A percentile compares a stretch with the other conserved stretches of the same genome.
Evolutionary conservation across 306 rosid genomes (phyloP).

Genomic region (Cicer judaicum): DNA sequence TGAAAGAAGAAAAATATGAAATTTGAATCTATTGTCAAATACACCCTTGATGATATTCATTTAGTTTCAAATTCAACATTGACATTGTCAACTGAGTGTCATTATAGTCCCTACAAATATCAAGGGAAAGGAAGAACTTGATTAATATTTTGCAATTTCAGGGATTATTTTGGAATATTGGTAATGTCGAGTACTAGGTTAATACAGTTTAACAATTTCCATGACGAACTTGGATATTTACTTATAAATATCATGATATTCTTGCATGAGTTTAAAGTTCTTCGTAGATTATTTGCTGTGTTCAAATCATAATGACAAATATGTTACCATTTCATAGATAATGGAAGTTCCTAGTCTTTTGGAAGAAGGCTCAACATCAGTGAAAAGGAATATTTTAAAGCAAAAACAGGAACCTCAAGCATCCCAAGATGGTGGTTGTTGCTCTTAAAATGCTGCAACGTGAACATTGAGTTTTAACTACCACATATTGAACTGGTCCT

Average conservation of each 20-base stretch:
- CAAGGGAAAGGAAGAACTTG: no score
- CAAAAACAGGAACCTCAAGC: conserved; percentile 62
- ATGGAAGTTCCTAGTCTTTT: conserved; percentile 91
- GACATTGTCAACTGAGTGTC: no score
- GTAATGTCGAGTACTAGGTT: no score
- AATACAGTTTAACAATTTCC: no score
- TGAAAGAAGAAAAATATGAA: no score
- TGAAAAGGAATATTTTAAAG: conserved; percentile 70
- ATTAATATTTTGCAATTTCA: no score
- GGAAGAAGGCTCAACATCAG: conserved; percentile 78
- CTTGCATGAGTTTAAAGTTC: conserved; percentile 9
- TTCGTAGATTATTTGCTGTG: conserved; percentile 10
- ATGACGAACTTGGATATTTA: no score
- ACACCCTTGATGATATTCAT: no score
- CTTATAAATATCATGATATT: neutral
- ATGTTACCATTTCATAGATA: conserved; percentile 57
- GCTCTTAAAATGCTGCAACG: conserved; percentile 53
- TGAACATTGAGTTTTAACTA: conserved; percentile 39
- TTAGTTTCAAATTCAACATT: no score
- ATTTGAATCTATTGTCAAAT: no score
- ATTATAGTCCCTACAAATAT: no score
- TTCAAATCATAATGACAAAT: conserved; percentile 46
- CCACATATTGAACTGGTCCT: conserved; percentile 43
- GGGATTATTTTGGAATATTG: no score
- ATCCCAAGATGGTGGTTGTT: conserved; percentile 60